Conservation (phyloP, 2,329 filamentous ascomycete species). For the Diaporthe sp. region DNA sequence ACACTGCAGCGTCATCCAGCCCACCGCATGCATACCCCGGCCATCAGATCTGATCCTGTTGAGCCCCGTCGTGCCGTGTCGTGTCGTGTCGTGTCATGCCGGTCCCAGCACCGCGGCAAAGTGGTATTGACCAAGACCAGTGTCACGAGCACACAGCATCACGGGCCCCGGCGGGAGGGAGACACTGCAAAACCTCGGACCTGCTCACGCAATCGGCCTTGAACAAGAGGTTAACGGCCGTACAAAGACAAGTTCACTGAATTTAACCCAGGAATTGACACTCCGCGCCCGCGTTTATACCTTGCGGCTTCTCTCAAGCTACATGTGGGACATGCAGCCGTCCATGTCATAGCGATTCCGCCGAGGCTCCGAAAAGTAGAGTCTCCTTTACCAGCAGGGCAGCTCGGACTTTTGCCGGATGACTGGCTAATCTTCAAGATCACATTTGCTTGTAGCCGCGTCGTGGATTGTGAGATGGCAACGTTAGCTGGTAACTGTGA, state of each 20-base stretch:
- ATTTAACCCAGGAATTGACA: neutral
- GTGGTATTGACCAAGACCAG: neutral
- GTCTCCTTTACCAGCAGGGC: neutral
- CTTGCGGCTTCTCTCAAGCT: neutral
- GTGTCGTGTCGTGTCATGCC: neutral
- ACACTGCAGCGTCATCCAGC: neutral
- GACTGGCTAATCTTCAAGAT: neutral
- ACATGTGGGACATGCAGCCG: neutral
- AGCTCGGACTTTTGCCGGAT: conserved; percentile 20
- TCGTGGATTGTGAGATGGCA: neutral
- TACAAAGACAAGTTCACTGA: conserved; percentile 8
- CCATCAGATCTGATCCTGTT: conserved; percentile 5
- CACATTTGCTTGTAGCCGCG: conserved; percentile 23
- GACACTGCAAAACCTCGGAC: neutral
- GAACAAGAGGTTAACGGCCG: conserved; percentile 21
- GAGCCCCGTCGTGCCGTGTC: neutral
- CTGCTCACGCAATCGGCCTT: conserved; percentile 16
- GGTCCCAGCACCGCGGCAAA: conserved; percentile 10
- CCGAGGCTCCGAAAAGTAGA: neutral
- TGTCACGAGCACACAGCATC: neutral
- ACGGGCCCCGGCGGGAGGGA: neutral
- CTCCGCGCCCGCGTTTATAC: neutral
- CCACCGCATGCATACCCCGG: neutral
- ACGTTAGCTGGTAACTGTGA: neutral
- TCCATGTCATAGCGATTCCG: neutral